A percentile compares a stretch with the other conserved stretches of the same genome.
Evolutionary conservation across 139 green algal species (phyloP).

Genomic region (Closterium sp.): DNA sequence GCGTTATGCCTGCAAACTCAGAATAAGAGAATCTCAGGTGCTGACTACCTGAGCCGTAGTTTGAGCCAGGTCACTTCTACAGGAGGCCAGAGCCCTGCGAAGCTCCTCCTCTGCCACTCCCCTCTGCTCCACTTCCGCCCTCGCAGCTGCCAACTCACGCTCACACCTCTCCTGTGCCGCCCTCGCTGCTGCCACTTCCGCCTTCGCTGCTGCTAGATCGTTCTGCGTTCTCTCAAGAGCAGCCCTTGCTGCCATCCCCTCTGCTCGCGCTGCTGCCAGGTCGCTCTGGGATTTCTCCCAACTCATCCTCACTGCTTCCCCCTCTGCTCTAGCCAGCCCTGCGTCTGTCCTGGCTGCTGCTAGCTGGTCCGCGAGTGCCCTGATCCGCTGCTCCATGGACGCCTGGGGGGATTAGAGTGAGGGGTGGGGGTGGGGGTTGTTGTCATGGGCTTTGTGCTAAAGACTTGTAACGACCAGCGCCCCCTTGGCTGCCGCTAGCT

Average conservation of each 20-base stretch:
- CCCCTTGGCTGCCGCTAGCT: too few relatives aligned
- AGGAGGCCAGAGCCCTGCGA: background rate
- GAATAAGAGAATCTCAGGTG: too few relatives aligned
- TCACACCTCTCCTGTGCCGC: background rate
- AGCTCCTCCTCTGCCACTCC: background rate
- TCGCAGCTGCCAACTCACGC: background rate
- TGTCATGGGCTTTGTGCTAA: too few relatives aligned
- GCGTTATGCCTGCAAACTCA: too few relatives aligned
- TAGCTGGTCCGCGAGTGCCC: too few relatives aligned
- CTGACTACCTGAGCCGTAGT: background rate
- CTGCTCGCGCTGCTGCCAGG: background rate
- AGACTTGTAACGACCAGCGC: too few relatives aligned
- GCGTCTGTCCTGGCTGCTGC: background rate
- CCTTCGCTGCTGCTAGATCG: too few relatives aligned
- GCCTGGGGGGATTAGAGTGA: background rate
- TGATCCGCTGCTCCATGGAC: background rate
- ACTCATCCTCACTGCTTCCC: too few relatives aligned
- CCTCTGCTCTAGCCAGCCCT: background rate
- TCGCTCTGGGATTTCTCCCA: background rate
- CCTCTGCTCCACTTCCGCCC: too few relatives aligned
- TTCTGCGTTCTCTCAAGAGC: too few relatives aligned
- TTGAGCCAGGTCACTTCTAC: background rate
- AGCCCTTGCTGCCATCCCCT: background rate
- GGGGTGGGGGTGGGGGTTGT: background rate
- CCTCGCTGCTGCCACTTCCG: background rate